A percentile compares a stretch with the other conserved stretches of the same genome.
Conservation (phyloP, 768 basidiomycete genomes). For the Mycena belliarum region DNA sequence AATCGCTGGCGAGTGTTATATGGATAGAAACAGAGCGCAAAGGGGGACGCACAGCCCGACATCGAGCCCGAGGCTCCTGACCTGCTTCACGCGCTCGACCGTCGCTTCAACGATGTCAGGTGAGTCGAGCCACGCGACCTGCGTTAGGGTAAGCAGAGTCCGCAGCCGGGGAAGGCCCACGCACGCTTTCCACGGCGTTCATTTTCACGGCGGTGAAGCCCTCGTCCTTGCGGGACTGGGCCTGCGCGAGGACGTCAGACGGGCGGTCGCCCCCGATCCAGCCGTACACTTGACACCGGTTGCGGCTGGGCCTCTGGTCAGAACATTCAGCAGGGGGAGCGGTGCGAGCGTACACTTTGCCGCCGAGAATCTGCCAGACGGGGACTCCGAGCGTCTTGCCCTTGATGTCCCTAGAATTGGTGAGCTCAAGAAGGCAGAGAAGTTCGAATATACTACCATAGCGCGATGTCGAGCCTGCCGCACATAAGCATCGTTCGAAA, state of each 20-base stretch:
- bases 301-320: slow-evolving; percentile 31
- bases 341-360: slow-evolving; percentile 44
- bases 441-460: slow-evolving; percentile 44
- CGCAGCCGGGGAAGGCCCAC: too few relatives aligned
- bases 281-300: slow-evolving; percentile 57
- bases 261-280: slow-evolving; percentile 61
- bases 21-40: background rate
- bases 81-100: slow-evolving; percentile 52
- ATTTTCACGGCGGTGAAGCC: slow-evolving; percentile 75
- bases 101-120: slow-evolving; percentile 52
- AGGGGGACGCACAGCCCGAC: slow-evolving; percentile 44
- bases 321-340: background rate
- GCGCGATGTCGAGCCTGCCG: slow-evolving; percentile 63
- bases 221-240: slow-evolving; percentile 53
- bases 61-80: slow-evolving; percentile 57
- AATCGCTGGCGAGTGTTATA: slow-evolving; percentile 38
- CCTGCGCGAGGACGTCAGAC: slow-evolving; percentile 53
- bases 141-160: too few relatives aligned
- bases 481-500: slow-evolving; percentile 40
- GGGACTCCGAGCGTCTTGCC: slow-evolving; percentile 73
- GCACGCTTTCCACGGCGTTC: slow-evolving; percentile 55
- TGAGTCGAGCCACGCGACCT: slow-evolving; percentile 61
- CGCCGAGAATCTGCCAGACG: slow-evolving; percentile 68
- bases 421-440: background rate
- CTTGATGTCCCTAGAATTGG: slow-evolving; percentile 57